Conservation (phyloP, 208 protist genomes). For the Trypanosoma mega region DNA sequence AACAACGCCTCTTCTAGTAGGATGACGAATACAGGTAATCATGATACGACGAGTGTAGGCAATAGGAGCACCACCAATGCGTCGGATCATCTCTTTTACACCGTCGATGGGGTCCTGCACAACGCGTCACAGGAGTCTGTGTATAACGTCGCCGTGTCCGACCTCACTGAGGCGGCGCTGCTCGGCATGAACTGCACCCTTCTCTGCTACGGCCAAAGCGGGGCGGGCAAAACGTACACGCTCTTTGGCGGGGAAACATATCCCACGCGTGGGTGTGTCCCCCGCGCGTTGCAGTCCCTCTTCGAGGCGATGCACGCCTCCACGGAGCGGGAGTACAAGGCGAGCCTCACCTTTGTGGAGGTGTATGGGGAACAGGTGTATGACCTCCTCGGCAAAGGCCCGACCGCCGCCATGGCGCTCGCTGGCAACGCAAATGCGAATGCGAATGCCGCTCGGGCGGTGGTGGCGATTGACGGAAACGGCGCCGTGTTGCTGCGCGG, state of each 20-base stretch:
- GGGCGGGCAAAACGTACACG: conserved; percentile 81
- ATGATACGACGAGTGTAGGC: conserved; percentile 3
- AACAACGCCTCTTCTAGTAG: background rate
- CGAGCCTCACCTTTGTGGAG: conserved; percentile 65
- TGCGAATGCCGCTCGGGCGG: conserved; percentile 2
- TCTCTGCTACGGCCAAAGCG: conserved; percentile 72
- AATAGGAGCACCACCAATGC: conserved; percentile 34
- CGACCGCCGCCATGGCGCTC: background rate
- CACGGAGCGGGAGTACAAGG: conserved; percentile 41
- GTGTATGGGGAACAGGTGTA: conserved; percentile 73
- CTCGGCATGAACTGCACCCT: conserved; percentile 64
- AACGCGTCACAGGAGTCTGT: conserved; percentile 53
- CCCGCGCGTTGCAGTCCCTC: conserved; percentile 58
- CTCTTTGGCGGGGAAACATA: conserved; percentile 58
- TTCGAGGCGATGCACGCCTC: conserved; percentile 49
- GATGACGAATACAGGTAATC: background rate
- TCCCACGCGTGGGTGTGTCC: conserved; percentile 57
- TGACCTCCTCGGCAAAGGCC: conserved; percentile 48
- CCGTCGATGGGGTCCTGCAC: conserved; percentile 65
- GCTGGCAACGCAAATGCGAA: background rate
- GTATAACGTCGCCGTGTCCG: conserved; percentile 32
- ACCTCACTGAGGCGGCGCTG: conserved; percentile 34
- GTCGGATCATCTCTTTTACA: too few relatives aligned
- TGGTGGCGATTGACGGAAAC: conserved; percentile 31
- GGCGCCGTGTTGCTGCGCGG: conserved; percentile 34